Evolutionary conservation across 371 early-diverging fungal species (phyloP), one percentile per base, ranked within the genome.

Genomic region (Lichtheimia ramosa): DNA sequence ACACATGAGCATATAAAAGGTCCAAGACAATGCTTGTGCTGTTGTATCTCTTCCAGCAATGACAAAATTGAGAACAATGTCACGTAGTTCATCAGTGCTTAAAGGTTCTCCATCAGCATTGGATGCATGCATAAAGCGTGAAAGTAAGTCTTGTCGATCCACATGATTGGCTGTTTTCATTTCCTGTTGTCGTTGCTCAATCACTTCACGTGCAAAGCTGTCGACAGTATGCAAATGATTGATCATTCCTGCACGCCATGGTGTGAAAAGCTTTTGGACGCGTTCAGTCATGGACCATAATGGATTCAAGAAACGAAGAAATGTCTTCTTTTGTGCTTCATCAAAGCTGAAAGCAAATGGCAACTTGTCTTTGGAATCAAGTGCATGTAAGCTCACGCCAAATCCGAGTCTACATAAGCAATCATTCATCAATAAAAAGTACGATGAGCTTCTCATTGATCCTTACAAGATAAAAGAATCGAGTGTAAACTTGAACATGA

Each of bases 21-120:
- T 69, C 92, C 92, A 92, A 15, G 82, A 79, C 10, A 90, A 69
- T 0, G 85, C 83, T 63, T 87, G 85, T 0, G 89, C 88, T 0
- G 91, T 89, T 0, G 90, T 89, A 59, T 90, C 90, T 15, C 89
- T 75, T 0, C 80, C 80, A 20, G 77, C 88, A 63, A 90, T 83
- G 40, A 89, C 75, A 58, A 90, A 85, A 71, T 89, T 92, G 40
- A 90, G 56, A 2, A 90, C 75, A 56, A 81, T 72, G 62, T 92
- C 92, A n/a, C 82, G 64, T 10, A 66, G 42, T 48, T 85, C 79
- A 1, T 67, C 63, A 61, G 87, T 84, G 14, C 58, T 73, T 3
- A 84, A 59, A 1, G 59, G 54, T 23, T 75, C 70, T 3, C 84
- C 87, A n/a, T 84, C 73, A 1, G 74, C 82, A 62, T 86, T 81